Conservation (phyloP, 345 rosid genomes). For the Eucalyptus regnans region DNA sequence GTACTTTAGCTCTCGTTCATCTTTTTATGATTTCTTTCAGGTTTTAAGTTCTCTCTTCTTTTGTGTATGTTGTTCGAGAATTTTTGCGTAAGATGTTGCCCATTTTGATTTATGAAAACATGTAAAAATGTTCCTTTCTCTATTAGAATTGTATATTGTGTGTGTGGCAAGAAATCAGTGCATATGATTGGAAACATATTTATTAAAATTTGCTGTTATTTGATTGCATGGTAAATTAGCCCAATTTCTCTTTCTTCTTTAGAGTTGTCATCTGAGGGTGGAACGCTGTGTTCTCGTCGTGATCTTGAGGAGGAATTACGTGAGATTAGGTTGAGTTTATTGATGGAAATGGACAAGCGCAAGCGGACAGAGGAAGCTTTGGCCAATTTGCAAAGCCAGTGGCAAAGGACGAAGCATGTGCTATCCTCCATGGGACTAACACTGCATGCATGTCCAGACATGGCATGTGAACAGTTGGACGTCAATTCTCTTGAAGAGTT, state of each 20-base stretch:
- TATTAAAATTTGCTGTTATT: background rate
- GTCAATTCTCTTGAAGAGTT: slow-evolving; percentile 40
- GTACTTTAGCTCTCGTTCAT: slow-evolving; percentile 17
- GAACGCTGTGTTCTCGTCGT: slow-evolving; percentile 16
- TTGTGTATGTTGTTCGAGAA: background rate
- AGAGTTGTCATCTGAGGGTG: slow-evolving; percentile 61
- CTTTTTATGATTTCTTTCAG: background rate
- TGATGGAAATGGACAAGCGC: slow-evolving; percentile 59
- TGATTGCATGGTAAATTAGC: background rate
- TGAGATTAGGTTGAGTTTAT: slow-evolving; percentile 37
- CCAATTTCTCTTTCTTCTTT: background rate
- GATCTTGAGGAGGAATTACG: slow-evolving; percentile 38
- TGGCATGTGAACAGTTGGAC: slow-evolving; percentile 17
- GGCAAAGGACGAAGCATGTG: slow-evolving; percentile 60
- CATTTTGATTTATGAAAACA: background rate
- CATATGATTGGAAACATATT: background rate
- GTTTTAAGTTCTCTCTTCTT: background rate
- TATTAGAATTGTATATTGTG: background rate
- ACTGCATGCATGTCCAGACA: slow-evolving; percentile 33
- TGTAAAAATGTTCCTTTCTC: background rate
- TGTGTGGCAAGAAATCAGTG: background rate
- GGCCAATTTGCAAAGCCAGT: slow-evolving; percentile 27
- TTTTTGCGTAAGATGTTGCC: background rate
- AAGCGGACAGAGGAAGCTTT: slow-evolving; percentile 59
- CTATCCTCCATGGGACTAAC: slow-evolving; percentile 37